Evolutionary conservation across 306 rosid species (phyloP), one percentile per base, ranked within the genome.

Genomic region (Cucurbita maxima): DNA sequence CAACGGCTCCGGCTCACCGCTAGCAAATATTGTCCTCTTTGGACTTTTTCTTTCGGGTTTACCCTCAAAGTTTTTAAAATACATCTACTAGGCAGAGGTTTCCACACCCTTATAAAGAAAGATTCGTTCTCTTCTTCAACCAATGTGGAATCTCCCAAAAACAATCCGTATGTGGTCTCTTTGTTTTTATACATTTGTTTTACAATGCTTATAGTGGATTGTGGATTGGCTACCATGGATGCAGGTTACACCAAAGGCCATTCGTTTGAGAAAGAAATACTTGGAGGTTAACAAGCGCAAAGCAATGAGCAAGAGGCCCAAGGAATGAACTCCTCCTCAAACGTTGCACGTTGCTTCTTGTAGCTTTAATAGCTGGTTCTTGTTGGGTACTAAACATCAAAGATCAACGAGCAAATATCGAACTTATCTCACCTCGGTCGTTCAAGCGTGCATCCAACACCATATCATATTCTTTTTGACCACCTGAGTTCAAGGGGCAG

Each of bases 201-300:
- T 12, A 3, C 72, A 0, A 66, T 66, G 34, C 34, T 30, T 2
- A 30, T 30, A 10, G 10, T 13, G 22, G 48, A 44, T 37, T 18
- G 5, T 58, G 54, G 43, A 6, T 10, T 34, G 30, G 10, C 13
- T 77, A 14, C 51, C 43, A 11, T 38, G 34, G 6, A 36, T 71
- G 75, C 77, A 94, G 98, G 99, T 94, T 76, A 94, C 99, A 22
- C 99, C 99, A 36, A 91, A 94, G 83, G 74, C 87, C 59, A 89
- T 94, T 63, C 85, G 99, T 59, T 81, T 94, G 64, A 82, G 99
- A 81, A 94, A 94, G 83, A 94, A 88, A 78, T 91, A 91, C 79
- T 88, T 91, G 74, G 99, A 94, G 36, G 97, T 82, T 44, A 88
- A 74, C 88, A 94, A 89, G 85, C 97, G 99, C 37, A 94, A 91